Percentiles rank a stretch among this genome's conserved stretches.
These are phyloP conservation scores for Nannochloris sp. DNA, from an alignment of 139 green algal genomes.

Conservation along the genomic window DNA sequence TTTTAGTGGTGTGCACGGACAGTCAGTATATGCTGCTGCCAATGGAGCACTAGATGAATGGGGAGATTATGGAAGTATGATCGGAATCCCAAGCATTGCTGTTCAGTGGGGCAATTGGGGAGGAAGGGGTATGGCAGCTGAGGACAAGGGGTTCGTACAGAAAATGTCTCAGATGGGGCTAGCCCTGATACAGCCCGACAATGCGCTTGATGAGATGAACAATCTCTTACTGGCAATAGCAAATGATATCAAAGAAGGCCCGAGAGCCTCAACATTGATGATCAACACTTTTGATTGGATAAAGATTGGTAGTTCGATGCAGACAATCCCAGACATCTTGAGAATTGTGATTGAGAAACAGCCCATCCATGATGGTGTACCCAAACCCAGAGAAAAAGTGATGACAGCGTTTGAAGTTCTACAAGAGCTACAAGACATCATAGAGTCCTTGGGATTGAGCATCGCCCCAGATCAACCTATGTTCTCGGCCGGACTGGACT, in stretches of 20 bases:
- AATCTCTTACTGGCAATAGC: constrained; percentile 10
- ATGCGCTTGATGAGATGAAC: constrained; percentile 36
- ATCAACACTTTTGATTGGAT: constrained; percentile 17
- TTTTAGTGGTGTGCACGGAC: constrained; percentile 32
- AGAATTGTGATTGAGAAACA: constrained; percentile 5
- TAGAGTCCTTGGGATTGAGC: not conserved
- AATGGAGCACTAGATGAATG: constrained; percentile 36
- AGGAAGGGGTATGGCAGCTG: constrained; percentile 33
- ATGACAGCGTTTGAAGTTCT: not conserved
- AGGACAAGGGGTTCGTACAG: constrained; percentile 19
- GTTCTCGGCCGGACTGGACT: constrained; percentile 5
- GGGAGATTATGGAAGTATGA: not conserved
- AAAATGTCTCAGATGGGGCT: constrained; percentile 57
- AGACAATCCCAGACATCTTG: constrained; percentile 14
- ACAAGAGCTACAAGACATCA: constrained; percentile 1
- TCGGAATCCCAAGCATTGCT: not conserved
- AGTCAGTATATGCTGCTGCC: constrained; percentile 40
- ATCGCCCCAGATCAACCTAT: constrained; percentile 7
- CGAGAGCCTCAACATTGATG: not conserved
- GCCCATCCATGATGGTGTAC: not conserved
- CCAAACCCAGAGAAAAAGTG: not conserved
- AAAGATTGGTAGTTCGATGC: constrained; percentile 1
- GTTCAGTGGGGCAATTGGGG: constrained; percentile 50
- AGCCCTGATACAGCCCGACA: constrained; percentile 41
- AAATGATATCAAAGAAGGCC: not conserved